Base-by-base conservation (phyloP, 495 filamentous ascomycete genomes). In the Xylaria longipes region DNA sequence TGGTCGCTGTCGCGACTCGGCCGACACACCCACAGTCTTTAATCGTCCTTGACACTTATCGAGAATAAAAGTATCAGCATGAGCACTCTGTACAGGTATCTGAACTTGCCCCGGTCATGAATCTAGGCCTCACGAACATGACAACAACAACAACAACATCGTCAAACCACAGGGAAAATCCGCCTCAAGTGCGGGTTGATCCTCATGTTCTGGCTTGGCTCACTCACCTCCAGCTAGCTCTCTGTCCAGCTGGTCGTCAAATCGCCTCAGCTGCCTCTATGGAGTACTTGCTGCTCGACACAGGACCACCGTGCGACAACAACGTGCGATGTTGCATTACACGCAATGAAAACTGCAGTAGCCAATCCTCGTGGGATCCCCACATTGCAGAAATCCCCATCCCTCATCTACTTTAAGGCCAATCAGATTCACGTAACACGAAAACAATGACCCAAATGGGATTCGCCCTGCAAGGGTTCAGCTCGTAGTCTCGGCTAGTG, bases 391-490 rank as follows among this genome's bases (percentile, higher is more conserved):
- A 67, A 67, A 67, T 67, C 48, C 65, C 65, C 65, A 67, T 50
- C 60, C 27, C 52, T 67, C 48, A 33, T 67, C 29, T 50, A 39
- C 62, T 58, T 58, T 2, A 65, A 68, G 68, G 70, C 77, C 73
- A 79, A 79, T 79, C 75, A 79, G 9, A 56, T 72, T 33, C 25
- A 57, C 70, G 27, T 15, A 72, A 70, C 73, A 52, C 17, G 65
- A 68, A 63, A 74, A 77, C 70, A 72, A 74, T 71, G 45, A 71
- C 60, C 69, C 33, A 69, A 75, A 71, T 71, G 77, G 58, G 75
- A 75, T 76, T 76, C 75, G 75, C 61, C 65, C 64, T 65, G 72
- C 74, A 60, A 71, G 76, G 76, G 71, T 72, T 31, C 56, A 68
- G 45, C 64, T 64, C 57, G 61, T 63, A 35, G 75, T 27, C 61